Evolutionary conservation across 2,329 filamentous ascomycete genomes (phyloP).

Genomic region (Stromatinia cepivora): DNA sequence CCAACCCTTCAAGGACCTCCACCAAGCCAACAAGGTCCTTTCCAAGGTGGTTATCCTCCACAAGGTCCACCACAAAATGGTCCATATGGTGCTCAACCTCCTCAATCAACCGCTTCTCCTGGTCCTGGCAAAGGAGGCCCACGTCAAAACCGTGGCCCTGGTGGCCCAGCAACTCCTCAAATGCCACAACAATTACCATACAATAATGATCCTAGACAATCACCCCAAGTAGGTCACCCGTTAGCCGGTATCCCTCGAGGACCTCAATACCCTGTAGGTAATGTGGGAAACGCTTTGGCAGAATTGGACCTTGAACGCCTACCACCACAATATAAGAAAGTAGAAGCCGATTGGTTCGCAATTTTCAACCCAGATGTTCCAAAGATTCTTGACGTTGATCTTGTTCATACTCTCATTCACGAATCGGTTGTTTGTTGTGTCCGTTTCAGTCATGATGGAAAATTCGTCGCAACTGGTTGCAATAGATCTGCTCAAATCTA

Average conservation of each 20-base stretch:
- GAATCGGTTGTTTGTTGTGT: slow-evolving; percentile 98
- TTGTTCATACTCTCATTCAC: slow-evolving; percentile 89
- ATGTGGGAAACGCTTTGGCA: slow-evolving; percentile 71
- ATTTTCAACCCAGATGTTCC: slow-evolving; percentile 94
- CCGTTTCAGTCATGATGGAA: slow-evolving; percentile 91
- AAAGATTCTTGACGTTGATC: slow-evolving; percentile 86
- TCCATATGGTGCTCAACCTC: slow-evolving; percentile 74
- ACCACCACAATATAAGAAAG: slow-evolving; percentile 83
- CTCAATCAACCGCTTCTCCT: slow-evolving; percentile 81
- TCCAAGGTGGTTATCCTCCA: slow-evolving; percentile 56
- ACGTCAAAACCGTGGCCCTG: slow-evolving; percentile 64
- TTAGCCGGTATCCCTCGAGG: slow-evolving; percentile 61
- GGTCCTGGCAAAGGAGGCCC: slow-evolving; percentile 69
- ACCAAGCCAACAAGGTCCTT: slow-evolving; percentile 63
- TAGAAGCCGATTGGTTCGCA: slow-evolving; percentile 89
- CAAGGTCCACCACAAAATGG: slow-evolving; percentile 59
- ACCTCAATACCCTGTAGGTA: slow-evolving; percentile 40
- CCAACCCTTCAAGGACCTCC: slow-evolving; percentile 51
- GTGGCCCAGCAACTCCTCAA: slow-evolving; percentile 83
- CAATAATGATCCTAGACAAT: slow-evolving; percentile 76
- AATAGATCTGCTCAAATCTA: slow-evolving; percentile 99
- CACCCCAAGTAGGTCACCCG: slow-evolving; percentile 84
- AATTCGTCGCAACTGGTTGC: slow-evolving; percentile 94
- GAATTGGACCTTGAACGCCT: slow-evolving; percentile 86
- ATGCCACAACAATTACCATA: slow-evolving; percentile 87